Evolutionary conservation across 495 filamentous ascomycete genomes (phyloP).

Genomic region (Tuber umbilicatum): DNA sequence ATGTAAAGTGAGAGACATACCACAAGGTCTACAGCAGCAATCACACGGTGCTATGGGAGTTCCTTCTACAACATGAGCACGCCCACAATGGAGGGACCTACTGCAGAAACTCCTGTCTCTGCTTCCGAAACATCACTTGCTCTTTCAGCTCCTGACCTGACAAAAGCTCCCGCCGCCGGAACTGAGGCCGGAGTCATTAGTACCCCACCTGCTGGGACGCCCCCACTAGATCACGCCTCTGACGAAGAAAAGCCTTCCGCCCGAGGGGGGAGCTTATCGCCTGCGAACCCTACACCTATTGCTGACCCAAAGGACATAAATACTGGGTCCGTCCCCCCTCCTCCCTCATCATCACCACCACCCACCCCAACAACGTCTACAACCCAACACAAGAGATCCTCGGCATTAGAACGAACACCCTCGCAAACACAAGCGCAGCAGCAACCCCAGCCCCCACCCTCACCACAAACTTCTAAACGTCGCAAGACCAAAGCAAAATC

Average conservation of each 20-base stretch:
- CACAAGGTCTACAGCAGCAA: not conserved
- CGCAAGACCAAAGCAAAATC: constrained; percentile 23
- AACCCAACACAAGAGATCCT: constrained; percentile 7
- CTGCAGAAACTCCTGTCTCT: not conserved
- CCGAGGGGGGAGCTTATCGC: not conserved
- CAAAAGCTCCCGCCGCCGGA: not conserved
- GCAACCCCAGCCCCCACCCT: not conserved
- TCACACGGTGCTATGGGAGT: not conserved
- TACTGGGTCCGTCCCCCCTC: constrained; percentile 13
- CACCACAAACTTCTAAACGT: constrained; percentile 8
- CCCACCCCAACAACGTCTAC: constrained; percentile 6
- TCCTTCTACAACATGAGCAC: not conserved
- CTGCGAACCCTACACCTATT: not conserved
- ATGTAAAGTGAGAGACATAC: not conserved
- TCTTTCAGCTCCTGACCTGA: not conserved
- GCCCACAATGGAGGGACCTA: not conserved
- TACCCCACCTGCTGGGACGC: not conserved
- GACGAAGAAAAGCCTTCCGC: not conserved
- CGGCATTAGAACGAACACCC: constrained; percentile 11
- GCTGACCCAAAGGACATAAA: not conserved
- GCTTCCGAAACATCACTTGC: not conserved
- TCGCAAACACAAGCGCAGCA: constrained; percentile 6
- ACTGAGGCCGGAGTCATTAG: not conserved
- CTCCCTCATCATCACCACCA: constrained; percentile 6
- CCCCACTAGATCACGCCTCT: not conserved